Conservation (phyloP, 495 filamentous ascomycete genomes). For the Hypomontagnella submonticulosa region DNA sequence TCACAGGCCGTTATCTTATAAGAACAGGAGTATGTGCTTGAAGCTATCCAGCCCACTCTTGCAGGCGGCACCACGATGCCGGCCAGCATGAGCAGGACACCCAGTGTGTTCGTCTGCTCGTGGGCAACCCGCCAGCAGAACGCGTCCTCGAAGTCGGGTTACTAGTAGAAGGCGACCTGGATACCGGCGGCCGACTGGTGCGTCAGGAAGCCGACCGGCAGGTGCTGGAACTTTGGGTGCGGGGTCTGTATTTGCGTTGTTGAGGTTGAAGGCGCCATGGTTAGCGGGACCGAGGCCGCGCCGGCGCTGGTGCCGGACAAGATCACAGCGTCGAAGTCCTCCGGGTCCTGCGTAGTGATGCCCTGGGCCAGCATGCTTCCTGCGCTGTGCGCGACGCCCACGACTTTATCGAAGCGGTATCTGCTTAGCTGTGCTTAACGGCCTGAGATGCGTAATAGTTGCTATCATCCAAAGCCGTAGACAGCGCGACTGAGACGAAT, state of each 20-base stretch:
- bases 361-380: constrained; percentile 46
- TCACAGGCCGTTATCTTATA: constrained; percentile 16
- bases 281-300: constrained; percentile 14
- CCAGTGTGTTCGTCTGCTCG: constrained; percentile 45
- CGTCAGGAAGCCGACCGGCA: constrained; percentile 30
- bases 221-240: constrained; percentile 20
- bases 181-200: constrained; percentile 13
- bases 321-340: constrained; percentile 48
- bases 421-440: constrained; percentile 45
- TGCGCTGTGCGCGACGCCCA: constrained; percentile 56
- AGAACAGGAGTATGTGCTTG: constrained; percentile 20
- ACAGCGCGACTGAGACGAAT: constrained; percentile 50
- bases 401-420: constrained; percentile 47
- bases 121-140: constrained; percentile 24
- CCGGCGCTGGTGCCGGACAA: constrained; percentile 41
- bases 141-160: constrained; percentile 10
- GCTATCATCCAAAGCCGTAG: no score
- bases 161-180: constrained; percentile 15
- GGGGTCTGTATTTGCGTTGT: constrained; percentile 36
- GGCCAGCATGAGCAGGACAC: constrained; percentile 36
- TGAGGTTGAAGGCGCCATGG: constrained; percentile 36
- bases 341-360: constrained; percentile 42
- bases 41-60: constrained; percentile 25
- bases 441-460: constrained; percentile 52
- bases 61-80: constrained; percentile 9